These are phyloP conservation scores for Naganishia sp. DNA, from an alignment of 1,284 basidiomycete genomes.

Conservation along the genomic window DNA sequence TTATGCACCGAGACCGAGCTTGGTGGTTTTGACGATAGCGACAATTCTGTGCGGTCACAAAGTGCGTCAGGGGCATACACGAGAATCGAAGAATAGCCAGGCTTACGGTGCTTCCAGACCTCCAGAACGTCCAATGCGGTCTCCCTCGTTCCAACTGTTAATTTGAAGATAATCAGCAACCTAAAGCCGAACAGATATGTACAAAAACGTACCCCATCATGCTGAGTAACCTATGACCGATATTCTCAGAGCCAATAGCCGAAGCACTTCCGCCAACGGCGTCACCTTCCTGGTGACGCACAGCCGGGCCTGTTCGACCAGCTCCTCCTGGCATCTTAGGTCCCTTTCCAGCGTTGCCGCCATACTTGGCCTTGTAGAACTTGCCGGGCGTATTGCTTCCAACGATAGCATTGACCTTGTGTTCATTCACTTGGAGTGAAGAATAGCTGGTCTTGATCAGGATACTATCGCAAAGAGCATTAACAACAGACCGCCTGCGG, in stretches of 20 bases:
- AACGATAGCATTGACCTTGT: slow-evolving; percentile 55
- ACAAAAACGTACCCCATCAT: slow-evolving; percentile 48
- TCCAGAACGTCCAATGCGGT: slow-evolving; percentile 47
- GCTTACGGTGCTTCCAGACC: slow-evolving; percentile 54
- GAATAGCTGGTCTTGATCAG: slow-evolving; percentile 67
- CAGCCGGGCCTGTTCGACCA: slow-evolving; percentile 31
- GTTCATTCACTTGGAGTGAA: slow-evolving; percentile 61
- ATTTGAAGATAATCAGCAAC: not conserved
- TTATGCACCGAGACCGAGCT: slow-evolving; percentile 52
- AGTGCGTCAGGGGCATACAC: not conserved
- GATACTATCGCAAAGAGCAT: slow-evolving; percentile 56
- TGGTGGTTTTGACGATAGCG: slow-evolving; percentile 55
- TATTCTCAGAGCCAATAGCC: slow-evolving; percentile 51
- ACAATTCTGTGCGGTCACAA: slow-evolving; percentile 44
- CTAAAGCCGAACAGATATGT: not conserved
- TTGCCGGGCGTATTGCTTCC: slow-evolving; percentile 35
- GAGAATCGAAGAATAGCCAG: not conserved
- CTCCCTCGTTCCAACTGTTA: slow-evolving; percentile 52
- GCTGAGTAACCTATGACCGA: slow-evolving; percentile 53
- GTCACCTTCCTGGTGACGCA: slow-evolving; percentile 50
- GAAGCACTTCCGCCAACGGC: slow-evolving; percentile 51
- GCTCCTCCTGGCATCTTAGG: slow-evolving; percentile 32
- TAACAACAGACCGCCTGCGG: not conserved
- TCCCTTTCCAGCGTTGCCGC: slow-evolving; percentile 32
- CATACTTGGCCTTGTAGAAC: slow-evolving; percentile 51